Conservation (phyloP, 225 moss, liverwort and hornwort genomes). For the Sphagnum contortum region DNA sequence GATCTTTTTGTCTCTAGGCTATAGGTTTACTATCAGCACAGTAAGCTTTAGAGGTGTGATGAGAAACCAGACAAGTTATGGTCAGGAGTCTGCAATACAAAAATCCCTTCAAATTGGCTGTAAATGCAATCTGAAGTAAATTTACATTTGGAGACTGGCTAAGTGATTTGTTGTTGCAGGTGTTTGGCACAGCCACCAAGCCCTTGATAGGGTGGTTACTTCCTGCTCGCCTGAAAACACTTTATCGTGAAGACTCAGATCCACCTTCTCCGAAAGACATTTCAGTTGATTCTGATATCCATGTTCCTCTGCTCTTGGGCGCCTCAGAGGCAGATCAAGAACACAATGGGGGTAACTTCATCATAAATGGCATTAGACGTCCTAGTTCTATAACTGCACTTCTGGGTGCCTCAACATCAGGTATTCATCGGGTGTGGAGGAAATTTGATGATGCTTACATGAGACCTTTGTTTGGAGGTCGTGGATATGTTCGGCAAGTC, state of each 20-base stretch:
- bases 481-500: constrained; percentile 56
- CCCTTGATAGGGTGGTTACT: constrained; percentile 68
- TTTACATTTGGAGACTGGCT: too few relatives aligned
- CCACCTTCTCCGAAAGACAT: constrained; percentile 50
- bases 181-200: constrained; percentile 66
- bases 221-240: constrained; percentile 26
- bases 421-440: constrained; percentile 70
- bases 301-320: constrained; percentile 22
- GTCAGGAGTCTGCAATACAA: too few relatives aligned
- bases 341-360: constrained; percentile 3
- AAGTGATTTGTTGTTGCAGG: constrained; percentile 13
- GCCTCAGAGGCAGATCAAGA: neutral
- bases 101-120: too few relatives aligned
- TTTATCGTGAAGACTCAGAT: constrained; percentile 21
- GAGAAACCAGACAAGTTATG: too few relatives aligned
- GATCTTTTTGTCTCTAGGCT: too few relatives aligned
- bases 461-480: constrained; percentile 87
- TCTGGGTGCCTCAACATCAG: constrained; percentile 65
- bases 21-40: too few relatives aligned
- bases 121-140: too few relatives aligned
- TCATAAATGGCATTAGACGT: constrained; percentile 11
- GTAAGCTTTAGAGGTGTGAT: too few relatives aligned
- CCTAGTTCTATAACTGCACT: constrained; percentile 48
- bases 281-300: constrained; percentile 17
- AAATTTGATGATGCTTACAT: constrained; percentile 73